Evolutionary conservation across 371 early-diverging fungal genomes (phyloP), one percentile per base, ranked within the genome.

Genomic region (Actinomucor elegans): DNA sequence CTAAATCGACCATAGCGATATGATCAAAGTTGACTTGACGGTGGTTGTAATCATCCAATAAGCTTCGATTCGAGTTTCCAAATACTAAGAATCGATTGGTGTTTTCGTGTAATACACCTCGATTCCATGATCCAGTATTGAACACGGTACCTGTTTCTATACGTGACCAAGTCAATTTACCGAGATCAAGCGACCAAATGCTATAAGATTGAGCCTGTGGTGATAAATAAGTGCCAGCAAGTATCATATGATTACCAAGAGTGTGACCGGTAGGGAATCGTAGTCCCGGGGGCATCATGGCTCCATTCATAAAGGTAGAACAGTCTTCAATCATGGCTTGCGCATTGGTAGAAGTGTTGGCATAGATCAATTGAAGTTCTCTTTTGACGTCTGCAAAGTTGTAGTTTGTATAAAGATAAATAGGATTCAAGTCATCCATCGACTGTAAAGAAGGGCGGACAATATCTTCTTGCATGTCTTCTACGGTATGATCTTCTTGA

Each of bases 371-470:
- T 63, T 89, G 88, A 28, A 91, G 69, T 46, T 88, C 87, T 27
- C 91, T 84, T 59, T 84, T 84, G 35, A 90, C 89, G 29, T 87
- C 81, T 6, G 85, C 79, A 67, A 91, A 91, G 60, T 89, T 91
- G 68, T 88, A 89, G 67, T 91, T 91, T 55, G 88, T 88, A 64
- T 90, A 91, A 11, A 91, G 67, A 48, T 81, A 86, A 34, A 84
- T 67, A 2, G 83, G 81, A 20, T 50, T 52, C 2, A 58, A 37
- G n/a, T 60, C 59, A 14, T 64, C 50, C 5, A 38, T 42, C 4
- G 49, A 42, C n/a, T 61, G 57, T 17, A 55, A n/a, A 10, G 57
- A 31, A 18, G 23, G 67, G 9, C 55, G 37, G 3, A 55, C 52
- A n/a, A 55, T 46, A 12, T 12, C 26, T 24, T 6, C 41, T 14